These are phyloP conservation scores for Miscanthus lutarioriparius DNA, from an alignment of 176 grass and related monocot species.

Conservation along the genomic window DNA sequence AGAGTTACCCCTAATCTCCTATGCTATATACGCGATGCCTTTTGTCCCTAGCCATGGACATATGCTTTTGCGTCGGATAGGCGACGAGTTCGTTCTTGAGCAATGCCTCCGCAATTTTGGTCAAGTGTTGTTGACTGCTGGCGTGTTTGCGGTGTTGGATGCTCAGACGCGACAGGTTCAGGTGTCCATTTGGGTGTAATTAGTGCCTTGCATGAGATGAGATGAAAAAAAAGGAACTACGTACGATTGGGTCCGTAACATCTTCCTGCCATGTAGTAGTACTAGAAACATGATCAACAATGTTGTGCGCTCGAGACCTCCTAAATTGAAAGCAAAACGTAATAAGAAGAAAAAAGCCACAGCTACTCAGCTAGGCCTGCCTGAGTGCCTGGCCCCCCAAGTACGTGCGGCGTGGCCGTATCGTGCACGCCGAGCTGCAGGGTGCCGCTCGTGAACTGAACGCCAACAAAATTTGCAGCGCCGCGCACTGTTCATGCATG, in stretches of 20 bases:
- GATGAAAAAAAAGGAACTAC: no score
- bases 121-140: not conserved
- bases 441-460: slow-evolving; percentile 32
- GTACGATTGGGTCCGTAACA: not conserved
- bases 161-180: no score
- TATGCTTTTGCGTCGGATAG: not conserved
- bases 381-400: not conserved
- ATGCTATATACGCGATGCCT: not conserved
- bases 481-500: not conserved
- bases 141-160: not conserved
- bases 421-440: slow-evolving; percentile 1
- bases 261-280: not conserved
- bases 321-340: not conserved
- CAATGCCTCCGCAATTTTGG: not conserved
- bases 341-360: not conserved
- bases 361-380: not conserved
- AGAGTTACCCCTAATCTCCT: not conserved
- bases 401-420: not conserved
- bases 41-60: slow-evolving; percentile 20
- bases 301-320: no score
- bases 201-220: no score
- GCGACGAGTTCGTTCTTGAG: not conserved
- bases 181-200: no score
- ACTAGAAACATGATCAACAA: no score
- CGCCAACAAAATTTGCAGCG: not conserved